A percentile compares a stretch with the other conserved stretches of the same genome.
Conservation (phyloP, 75 land plant species). For the Cunninghamia lanceolata region DNA sequence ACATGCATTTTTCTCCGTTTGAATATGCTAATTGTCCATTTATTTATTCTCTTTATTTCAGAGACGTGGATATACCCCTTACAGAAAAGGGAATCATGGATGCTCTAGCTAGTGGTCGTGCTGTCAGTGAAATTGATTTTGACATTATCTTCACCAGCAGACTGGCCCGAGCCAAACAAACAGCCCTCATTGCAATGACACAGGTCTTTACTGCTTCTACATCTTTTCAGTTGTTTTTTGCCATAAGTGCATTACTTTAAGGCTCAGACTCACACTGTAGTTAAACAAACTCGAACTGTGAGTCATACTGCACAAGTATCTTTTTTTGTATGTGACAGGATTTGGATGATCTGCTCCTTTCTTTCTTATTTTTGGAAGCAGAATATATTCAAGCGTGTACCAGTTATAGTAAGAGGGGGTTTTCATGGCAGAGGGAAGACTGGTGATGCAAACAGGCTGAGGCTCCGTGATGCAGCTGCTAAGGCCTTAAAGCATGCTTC, state of each 20-base stretch:
- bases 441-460: slow-evolving; percentile 45
- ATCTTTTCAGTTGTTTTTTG: not conserved
- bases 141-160: slow-evolving; percentile 52
- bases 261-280: not conserved
- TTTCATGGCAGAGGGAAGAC: slow-evolving; percentile 51
- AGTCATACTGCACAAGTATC: slow-evolving; percentile 6
- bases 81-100: slow-evolving; percentile 50
- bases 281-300: not conserved
- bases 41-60: slow-evolving; percentile 13
- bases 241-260: not conserved
- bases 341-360: slow-evolving; percentile 3
- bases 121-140: slow-evolving; percentile 50
- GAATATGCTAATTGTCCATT: not conserved
- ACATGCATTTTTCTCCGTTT: not conserved
- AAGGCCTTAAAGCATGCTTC: slow-evolving; percentile 51
- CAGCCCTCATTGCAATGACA: slow-evolving; percentile 56
- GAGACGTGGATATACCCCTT: slow-evolving; percentile 53
- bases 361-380: slow-evolving; percentile 14
- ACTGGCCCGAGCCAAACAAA: slow-evolving; percentile 47
- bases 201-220: slow-evolving; percentile 20
- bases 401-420: slow-evolving; percentile 47
- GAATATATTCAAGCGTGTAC: slow-evolving; percentile 46
- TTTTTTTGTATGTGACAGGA: slow-evolving; percentile 5
- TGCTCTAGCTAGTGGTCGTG: slow-evolving; percentile 46
- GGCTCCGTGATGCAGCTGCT: slow-evolving; percentile 49